Conservation (phyloP, 805 yeast species). For the Wickerhamiella galacta region DNA sequence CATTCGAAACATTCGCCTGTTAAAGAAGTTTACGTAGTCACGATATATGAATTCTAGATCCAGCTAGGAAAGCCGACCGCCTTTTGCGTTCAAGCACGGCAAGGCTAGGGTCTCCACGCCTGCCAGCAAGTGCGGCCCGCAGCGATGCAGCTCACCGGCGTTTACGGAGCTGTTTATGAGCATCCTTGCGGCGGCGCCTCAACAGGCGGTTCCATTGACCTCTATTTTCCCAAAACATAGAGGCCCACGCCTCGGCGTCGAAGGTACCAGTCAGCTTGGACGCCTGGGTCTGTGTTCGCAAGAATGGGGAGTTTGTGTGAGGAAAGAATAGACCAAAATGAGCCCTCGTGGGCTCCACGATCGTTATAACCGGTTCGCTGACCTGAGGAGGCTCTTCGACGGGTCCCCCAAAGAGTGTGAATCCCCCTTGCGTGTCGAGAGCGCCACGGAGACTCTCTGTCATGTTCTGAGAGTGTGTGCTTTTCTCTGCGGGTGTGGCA, state of each 20-base stretch:
- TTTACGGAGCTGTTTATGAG: slow-evolving; percentile 38
- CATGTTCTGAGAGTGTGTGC: too few relatives aligned
- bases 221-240: slow-evolving; percentile 69
- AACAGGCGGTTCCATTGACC: slow-evolving; percentile 65
- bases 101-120: too few relatives aligned
- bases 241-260: slow-evolving; percentile 38
- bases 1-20: background rate
- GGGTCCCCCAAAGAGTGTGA: too few relatives aligned
- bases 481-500: background rate
- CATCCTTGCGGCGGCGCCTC: slow-evolving; percentile 62
- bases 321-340: slow-evolving; percentile 52
- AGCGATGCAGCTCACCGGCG: too few relatives aligned
- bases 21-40: background rate
- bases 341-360: slow-evolving; percentile 9
- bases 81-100: too few relatives aligned
- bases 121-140: too few relatives aligned
- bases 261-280: slow-evolving; percentile 31
- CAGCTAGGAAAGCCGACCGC: background rate
- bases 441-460: too few relatives aligned
- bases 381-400: too few relatives aligned
- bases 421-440: too few relatives aligned
- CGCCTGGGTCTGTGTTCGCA: slow-evolving; percentile 70
- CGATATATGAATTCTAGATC: background rate
- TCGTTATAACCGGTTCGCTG: too few relatives aligned
- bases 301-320: slow-evolving; percentile 73